These are phyloP conservation scores for Purpureocillium takamizusanense DNA, from an alignment of 2,329 filamentous ascomycete genomes.

Conservation along the genomic window DNA sequence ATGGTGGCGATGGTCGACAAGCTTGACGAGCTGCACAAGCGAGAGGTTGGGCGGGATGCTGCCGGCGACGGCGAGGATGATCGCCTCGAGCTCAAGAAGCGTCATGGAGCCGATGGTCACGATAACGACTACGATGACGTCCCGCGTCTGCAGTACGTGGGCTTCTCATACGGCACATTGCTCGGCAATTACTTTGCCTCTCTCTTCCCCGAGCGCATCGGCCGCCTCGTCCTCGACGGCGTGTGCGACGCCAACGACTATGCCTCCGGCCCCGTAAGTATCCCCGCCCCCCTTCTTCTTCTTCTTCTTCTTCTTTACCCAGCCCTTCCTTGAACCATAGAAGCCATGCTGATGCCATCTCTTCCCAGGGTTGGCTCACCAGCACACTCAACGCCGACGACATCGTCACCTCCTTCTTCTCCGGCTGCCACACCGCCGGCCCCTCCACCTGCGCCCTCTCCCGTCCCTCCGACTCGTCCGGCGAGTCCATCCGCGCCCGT, in stretches of 20 bases:
- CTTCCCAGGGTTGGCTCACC: constrained; percentile 24
- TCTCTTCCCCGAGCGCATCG: constrained; percentile 26
- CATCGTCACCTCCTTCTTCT: constrained; percentile 22
- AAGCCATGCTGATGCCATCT: neutral
- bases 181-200: constrained; percentile 26
- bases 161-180: constrained; percentile 36
- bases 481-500: constrained; percentile 20
- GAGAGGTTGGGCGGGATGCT: neutral
- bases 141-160: too few species aligned
- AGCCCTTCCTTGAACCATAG: too few species aligned
- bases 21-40: constrained; percentile 22
- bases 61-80: neutral
- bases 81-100: constrained; percentile 7
- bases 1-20: constrained; percentile 35
- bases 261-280: constrained; percentile 10
- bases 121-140: too few species aligned
- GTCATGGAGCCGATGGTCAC: constrained; percentile 1
- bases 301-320: constrained; percentile 6
- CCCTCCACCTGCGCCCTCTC: constrained; percentile 18
- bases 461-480: constrained; percentile 13
- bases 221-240: constrained; percentile 31
- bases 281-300: neutral
- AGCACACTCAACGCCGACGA: constrained; percentile 28
- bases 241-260: constrained; percentile 29
- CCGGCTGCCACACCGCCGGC: constrained; percentile 23